Conservation (phyloP, 2,329 filamentous ascomycete species). For the Colletotrichum costaricense region DNA sequence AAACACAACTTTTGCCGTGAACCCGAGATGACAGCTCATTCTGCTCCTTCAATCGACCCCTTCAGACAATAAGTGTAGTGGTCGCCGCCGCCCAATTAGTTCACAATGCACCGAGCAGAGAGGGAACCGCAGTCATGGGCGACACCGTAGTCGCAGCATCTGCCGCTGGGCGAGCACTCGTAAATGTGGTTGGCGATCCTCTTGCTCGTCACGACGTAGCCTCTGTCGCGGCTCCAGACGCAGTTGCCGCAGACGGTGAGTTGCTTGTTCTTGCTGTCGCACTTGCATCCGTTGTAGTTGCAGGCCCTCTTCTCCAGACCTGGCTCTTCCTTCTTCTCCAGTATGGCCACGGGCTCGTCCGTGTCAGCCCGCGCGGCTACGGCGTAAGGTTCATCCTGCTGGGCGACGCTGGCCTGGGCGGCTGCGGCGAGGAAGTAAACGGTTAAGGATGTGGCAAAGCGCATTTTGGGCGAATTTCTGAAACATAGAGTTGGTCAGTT, state of each 20-base stretch:
- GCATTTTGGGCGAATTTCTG: conserved; percentile 24
- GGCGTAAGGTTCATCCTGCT: conserved; percentile 11
- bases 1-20: conserved; percentile 3
- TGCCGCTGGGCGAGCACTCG: conserved; percentile 39
- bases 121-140: conserved; percentile 37
- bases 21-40: background rate
- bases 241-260: conserved; percentile 41
- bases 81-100: background rate
- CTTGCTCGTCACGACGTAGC: conserved; percentile 38
- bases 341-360: background rate
- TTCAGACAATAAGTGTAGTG: background rate
- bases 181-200: conserved; percentile 39
- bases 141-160: conserved; percentile 39
- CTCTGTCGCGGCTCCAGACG: conserved; percentile 34
- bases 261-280: conserved; percentile 39
- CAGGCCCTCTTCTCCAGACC: conserved; percentile 36
- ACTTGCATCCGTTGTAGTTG: conserved; percentile 40
- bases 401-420: conserved; percentile 8
- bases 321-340: background rate
- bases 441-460: conserved; percentile 11
- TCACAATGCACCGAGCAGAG: conserved; percentile 25
- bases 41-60: background rate
- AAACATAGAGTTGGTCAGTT: no score
- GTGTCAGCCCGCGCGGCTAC: conserved; percentile 12
- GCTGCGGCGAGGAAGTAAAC: conserved; percentile 16